Conservation (phyloP, 257 asterid species). For the Ophiorrhiza pumila region DNA sequence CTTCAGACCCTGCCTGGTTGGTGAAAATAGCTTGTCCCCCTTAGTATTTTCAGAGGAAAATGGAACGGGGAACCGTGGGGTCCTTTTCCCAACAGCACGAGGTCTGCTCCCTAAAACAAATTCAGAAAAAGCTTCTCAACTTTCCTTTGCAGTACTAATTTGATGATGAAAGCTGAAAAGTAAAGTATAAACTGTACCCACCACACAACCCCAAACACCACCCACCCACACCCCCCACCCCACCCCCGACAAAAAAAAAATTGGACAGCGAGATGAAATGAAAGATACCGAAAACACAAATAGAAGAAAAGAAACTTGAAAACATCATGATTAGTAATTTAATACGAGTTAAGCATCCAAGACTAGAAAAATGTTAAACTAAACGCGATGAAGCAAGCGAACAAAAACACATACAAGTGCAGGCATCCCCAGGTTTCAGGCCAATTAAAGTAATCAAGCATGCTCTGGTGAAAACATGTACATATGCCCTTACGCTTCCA, state of each 20-base stretch:
- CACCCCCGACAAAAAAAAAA: neutral
- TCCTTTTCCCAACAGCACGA: constrained; percentile 89
- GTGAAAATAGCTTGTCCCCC: constrained; percentile 48
- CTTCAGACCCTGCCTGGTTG: constrained; percentile 55
- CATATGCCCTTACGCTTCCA: neutral
- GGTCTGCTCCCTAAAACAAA: constrained; percentile 66
- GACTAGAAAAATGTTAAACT: neutral
- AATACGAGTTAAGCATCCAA: neutral
- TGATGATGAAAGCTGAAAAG: constrained; percentile 19
- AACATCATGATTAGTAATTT: neutral
- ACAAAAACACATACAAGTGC: neutral
- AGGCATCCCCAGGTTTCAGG: neutral
- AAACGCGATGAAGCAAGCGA: neutral
- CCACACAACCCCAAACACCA: neutral
- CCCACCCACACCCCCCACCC: too few species aligned
- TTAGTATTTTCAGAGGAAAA: constrained; percentile 48
- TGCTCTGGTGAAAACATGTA: neutral
- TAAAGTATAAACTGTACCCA: neutral
- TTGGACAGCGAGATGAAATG: neutral
- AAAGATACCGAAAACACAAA: constrained; percentile 1
- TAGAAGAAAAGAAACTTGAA: neutral
- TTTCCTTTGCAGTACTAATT: constrained; percentile 22
- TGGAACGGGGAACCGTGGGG: constrained; percentile 80
- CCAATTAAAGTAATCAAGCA: neutral
- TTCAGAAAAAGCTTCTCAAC: constrained; percentile 26